Evolutionary conservation across 2,329 filamentous ascomycete species (phyloP).

Genomic region (Trichophyton schoenleinii): DNA sequence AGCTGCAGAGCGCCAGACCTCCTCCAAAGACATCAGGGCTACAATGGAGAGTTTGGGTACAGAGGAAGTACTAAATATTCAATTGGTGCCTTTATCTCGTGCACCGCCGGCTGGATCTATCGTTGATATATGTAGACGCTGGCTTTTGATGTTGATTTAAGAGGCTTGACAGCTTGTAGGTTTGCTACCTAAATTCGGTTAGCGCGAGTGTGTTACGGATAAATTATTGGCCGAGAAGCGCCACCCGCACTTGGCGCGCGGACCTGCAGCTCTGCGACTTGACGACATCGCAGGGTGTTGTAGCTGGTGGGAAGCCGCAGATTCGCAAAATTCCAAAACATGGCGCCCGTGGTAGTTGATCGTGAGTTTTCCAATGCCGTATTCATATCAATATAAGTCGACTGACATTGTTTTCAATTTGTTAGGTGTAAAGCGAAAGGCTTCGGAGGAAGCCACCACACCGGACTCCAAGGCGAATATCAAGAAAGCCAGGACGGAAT

Average conservation of each 20-base stretch:
- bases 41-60: not conserved
- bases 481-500: constrained; percentile 40
- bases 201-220: not conserved
- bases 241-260: not conserved
- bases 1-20: constrained; percentile 88
- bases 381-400: constrained; percentile 4
- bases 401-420: not conserved
- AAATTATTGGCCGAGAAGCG: not conserved
- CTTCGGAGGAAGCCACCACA: constrained; percentile 36
- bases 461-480: constrained; percentile 31
- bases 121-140: not conserved
- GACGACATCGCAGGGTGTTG: not conserved
- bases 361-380: constrained; percentile 19
- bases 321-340: constrained; percentile 10
- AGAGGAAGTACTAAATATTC: not conserved
- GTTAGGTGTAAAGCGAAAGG: constrained; percentile 36
- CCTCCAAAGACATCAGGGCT: constrained; percentile 54
- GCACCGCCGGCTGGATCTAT: not conserved
- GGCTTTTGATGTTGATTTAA: not conserved
- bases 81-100: not conserved
- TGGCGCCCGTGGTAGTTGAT: constrained; percentile 21
- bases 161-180: not conserved
- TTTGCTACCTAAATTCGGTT: not conserved
- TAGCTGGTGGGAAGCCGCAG: not conserved
- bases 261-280: not conserved